phyloP scores from a whole-genome alignment of 2,329 filamentous ascomycete species.

The Nigrospora oryzae region DNA sequence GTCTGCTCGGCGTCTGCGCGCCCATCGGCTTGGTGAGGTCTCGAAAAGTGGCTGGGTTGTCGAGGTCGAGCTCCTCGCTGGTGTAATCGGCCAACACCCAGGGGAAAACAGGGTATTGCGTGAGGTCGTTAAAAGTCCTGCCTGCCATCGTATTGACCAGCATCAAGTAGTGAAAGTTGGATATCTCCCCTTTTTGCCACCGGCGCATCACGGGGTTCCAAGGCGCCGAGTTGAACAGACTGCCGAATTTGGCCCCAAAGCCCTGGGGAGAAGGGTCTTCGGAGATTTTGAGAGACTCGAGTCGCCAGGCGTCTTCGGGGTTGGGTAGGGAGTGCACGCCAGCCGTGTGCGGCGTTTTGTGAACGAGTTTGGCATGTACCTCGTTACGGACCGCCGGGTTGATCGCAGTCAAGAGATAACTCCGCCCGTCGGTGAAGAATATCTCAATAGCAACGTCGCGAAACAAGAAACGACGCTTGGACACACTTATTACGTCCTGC shows the following conservation, averaged over 20 bases:
- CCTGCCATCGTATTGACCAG: slow-evolving; percentile 96
- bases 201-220: slow-evolving; percentile 79
- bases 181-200: slow-evolving; percentile 92
- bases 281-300: slow-evolving; percentile 69
- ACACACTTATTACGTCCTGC: slow-evolving; percentile 90
- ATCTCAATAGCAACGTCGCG: slow-evolving; percentile 94
- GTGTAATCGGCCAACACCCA: slow-evolving; percentile 97
- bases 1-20: slow-evolving; percentile 69
- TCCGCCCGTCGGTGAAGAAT: slow-evolving; percentile 94
- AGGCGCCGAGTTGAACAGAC: slow-evolving; percentile 76
- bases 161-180: slow-evolving; percentile 99
- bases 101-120: slow-evolving; percentile 95
- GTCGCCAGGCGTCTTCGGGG: slow-evolving; percentile 83
- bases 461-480: slow-evolving; percentile 90
- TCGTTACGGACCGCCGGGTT: slow-evolving; percentile 69
- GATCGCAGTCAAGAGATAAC: slow-evolving; percentile 83
- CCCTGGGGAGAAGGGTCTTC: slow-evolving; percentile 48
- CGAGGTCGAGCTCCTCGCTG: slow-evolving; percentile 83
- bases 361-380: slow-evolving; percentile 65
- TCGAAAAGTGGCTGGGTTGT: slow-evolving; percentile 75
- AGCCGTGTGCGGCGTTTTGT: slow-evolving; percentile 72
- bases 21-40: slow-evolving; percentile 96
- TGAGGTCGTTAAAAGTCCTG: slow-evolving; percentile 93
- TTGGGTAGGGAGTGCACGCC: slow-evolving; percentile 62
- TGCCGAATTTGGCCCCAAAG: slow-evolving; percentile 83